Percentiles rank a stretch among this genome's conserved stretches.
Evolutionary conservation across 768 basidiomycete genomes (phyloP).

Genomic region (Lactarius hengduanensis): DNA sequence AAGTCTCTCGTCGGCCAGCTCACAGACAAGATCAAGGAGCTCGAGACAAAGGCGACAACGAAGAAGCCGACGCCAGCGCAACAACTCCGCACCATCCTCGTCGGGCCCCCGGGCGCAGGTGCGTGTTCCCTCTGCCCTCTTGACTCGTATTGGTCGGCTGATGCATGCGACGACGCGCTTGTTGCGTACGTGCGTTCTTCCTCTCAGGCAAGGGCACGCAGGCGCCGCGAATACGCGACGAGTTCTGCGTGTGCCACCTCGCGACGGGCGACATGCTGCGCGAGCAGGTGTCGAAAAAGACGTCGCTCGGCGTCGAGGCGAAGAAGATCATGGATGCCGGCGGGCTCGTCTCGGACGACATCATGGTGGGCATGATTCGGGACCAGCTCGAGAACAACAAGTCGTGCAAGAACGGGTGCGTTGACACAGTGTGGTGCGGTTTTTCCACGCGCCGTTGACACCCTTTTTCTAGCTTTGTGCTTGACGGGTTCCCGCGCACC

Average conservation of each 20-base stretch:
- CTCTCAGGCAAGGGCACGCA: constrained; percentile 93
- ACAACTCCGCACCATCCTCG: constrained; percentile 86
- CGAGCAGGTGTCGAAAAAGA: constrained; percentile 86
- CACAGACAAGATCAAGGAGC: constrained; percentile 78
- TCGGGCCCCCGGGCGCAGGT: constrained; percentile 99
- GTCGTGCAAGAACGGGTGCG: constrained; percentile 93
- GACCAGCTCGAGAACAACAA: constrained; percentile 92
- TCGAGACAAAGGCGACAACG: constrained; percentile 65
- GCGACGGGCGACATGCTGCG: constrained; percentile 99
- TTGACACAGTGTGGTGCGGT: too few relatives aligned
- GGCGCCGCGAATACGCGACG: constrained; percentile 86
- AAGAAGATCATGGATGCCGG: constrained; percentile 99
- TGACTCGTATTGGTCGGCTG: neutral
- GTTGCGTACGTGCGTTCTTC: neutral
- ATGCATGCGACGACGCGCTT: too few relatives aligned
- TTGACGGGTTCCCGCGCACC: constrained; percentile 99
- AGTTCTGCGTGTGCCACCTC: constrained; percentile 96
- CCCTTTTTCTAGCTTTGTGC: constrained; percentile 69
- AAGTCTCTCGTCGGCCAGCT: constrained; percentile 89
- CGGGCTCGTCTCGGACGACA: constrained; percentile 93
- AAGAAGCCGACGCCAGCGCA: constrained; percentile 57
- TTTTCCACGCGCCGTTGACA: neutral
- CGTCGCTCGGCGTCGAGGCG: constrained; percentile 82
- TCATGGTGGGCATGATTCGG: constrained; percentile 97
- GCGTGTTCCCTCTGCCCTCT: constrained; percentile 33